Evolutionary conservation across 2,329 filamentous ascomycete genomes (phyloP).

Genomic region (Xylaria sp.): DNA sequence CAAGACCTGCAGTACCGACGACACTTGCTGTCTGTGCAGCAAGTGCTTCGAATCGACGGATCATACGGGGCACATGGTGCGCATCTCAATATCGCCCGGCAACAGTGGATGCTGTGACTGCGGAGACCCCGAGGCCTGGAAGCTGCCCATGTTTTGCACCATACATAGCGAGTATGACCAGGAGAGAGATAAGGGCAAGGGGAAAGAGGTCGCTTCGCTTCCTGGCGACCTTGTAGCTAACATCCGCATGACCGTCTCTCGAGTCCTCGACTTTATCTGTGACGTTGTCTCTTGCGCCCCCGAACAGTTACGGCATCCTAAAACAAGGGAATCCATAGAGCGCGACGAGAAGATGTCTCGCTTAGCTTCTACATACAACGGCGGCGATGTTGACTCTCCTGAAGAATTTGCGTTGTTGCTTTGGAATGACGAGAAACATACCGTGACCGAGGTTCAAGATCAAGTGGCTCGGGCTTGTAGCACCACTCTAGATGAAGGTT

Average conservation of each 20-base stretch:
- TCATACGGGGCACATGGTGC: constrained; percentile 91
- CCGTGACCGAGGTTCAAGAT: constrained; percentile 87
- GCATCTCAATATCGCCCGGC: constrained; percentile 86
- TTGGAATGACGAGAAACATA: constrained; percentile 99
- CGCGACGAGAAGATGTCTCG: constrained; percentile 85
- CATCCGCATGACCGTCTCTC: constrained; percentile 86
- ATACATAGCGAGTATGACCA: constrained; percentile 81
- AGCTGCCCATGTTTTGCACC: constrained; percentile 85
- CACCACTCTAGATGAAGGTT: constrained; percentile 74
- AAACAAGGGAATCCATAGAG: constrained; percentile 82
- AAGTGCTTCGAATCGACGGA: constrained; percentile 96
- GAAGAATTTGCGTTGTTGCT: constrained; percentile 86
- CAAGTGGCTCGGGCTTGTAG: constrained; percentile 92
- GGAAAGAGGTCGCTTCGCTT: constrained; percentile 67
- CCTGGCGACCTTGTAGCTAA: constrained; percentile 80
- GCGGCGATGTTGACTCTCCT: constrained; percentile 71
- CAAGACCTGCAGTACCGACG: constrained; percentile 92
- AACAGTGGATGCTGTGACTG: constrained; percentile 98
- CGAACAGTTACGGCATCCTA: constrained; percentile 88
- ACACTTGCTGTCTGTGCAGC: constrained; percentile 94
- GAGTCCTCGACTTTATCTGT: constrained; percentile 92
- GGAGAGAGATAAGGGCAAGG: constrained; percentile 68
- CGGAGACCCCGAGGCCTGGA: constrained; percentile 95
- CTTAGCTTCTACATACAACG: constrained; percentile 79
- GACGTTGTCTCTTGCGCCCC: constrained; percentile 98